Evolutionary conservation across 1,284 basidiomycete species (phyloP), one percentile per base, ranked within the genome.

Genomic region (Afroboletus lepidellus): DNA sequence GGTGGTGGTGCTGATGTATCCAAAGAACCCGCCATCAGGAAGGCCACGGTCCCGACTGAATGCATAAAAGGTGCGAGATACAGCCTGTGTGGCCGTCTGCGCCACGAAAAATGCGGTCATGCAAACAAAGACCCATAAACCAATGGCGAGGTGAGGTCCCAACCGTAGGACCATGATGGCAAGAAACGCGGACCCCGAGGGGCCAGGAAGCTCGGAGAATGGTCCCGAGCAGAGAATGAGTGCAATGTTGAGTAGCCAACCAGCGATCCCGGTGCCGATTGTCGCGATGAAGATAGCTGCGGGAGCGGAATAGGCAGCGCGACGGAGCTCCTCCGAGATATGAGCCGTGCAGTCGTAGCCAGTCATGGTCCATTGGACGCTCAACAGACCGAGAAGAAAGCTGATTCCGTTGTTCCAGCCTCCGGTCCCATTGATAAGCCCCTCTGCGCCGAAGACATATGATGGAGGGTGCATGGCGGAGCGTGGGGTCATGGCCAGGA

Each of bases 351-450:
- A 85, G 61, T 88, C 86, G 58, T 89, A 89, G 56, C 80, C 81
- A 53, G 87, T 87, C 84, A 87, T 87, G 78, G 90, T 92, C 91
- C 90, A 96, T 70, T 96, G 91, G 11, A 97, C 94, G 56, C 88
- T 91, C 50, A 95, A 74, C 50, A 97, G 72, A 25, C 94, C 94
- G 57, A 97, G 87, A 47, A 95, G 72, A 74, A 96, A 95, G 1
- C 92, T 85, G 47, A 96, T 72, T 0, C 92, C 93, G 32, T 77
- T 81, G 64, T 84, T 87, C 79, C 84, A 85, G 55, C 91, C 92
- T 32, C 91, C 90, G 0, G 90, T 89, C 55, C 83, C 76, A 63
- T 94, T 92, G 50, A 83, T 69, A 29, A 89, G 64, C 15, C 87
- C 88, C 4, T 70, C 73, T 15, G 82, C 74, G 37, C 87, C 84